Percentiles rank a stretch among this genome's conserved stretches.
phyloP scores from a whole-genome alignment of 768 basidiomycete species.

The Tylopilus felleus region DNA sequence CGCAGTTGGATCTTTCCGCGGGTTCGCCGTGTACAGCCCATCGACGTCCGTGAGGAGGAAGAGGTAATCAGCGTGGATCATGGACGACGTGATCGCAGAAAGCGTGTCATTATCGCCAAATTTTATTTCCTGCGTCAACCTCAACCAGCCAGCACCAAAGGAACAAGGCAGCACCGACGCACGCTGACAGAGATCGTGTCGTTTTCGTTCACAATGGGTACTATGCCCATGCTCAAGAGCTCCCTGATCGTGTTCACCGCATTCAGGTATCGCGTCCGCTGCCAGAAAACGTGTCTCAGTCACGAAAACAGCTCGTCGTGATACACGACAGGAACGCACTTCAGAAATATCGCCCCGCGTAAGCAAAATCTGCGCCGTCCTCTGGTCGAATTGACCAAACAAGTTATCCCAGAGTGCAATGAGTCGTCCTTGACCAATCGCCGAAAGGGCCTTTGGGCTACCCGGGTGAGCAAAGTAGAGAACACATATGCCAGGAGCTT shows the following conservation, averaged over 20 bases:
- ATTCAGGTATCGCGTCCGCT: constrained; percentile 95
- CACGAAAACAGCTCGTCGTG: background rate
- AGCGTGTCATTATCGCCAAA: constrained; percentile 99
- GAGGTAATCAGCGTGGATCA: constrained; percentile 97
- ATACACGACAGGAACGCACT: constrained; percentile 45
- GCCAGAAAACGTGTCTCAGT: constrained; percentile 9
- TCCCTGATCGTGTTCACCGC: constrained; percentile 95
- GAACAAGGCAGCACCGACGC: constrained; percentile 32
- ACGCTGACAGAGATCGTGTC: constrained; percentile 98
- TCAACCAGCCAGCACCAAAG: constrained; percentile 1
- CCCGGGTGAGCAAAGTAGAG: constrained; percentile 16
- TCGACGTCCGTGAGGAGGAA: constrained; percentile 97
- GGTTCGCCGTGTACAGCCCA: constrained; percentile 92
- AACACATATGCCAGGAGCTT: background rate
- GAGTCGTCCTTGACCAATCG: constrained; percentile 93
- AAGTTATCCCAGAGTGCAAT: constrained; percentile 98
- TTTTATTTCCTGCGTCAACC: constrained; percentile 85
- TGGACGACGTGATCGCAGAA: constrained; percentile 94
- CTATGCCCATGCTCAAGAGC: constrained; percentile 87
- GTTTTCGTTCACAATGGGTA: constrained; percentile 99
- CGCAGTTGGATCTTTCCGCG: constrained; percentile 83
- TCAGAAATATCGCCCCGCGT: constrained; percentile 97
- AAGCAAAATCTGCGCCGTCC: constrained; percentile 91
- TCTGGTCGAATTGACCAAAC: constrained; percentile 90
- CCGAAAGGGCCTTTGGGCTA: constrained; percentile 76